Percentiles rank a stretch among this genome's conserved stretches.
These are phyloP conservation scores for Aspergillus bertholletiae DNA, from an alignment of 495 filamentous ascomycete genomes.

Conservation along the genomic window DNA sequence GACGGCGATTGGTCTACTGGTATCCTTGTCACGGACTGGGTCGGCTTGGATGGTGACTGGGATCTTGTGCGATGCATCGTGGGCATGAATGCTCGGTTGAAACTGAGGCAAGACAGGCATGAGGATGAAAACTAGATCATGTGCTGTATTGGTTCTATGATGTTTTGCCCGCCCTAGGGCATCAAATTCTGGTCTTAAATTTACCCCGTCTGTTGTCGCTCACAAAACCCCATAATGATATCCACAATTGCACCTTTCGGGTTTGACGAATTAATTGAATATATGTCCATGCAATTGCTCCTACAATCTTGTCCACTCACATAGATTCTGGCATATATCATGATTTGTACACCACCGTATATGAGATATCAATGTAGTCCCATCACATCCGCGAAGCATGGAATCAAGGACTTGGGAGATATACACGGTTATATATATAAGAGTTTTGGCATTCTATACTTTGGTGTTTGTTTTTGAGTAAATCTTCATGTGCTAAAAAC, in stretches of 20 bases:
- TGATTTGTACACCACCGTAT: too few species aligned
- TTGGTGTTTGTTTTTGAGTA: slow-evolving; percentile 2
- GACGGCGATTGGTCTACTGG: slow-evolving; percentile 81
- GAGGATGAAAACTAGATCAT: too few species aligned
- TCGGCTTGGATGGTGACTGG: slow-evolving; percentile 88
- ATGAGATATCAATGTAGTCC: not conserved
- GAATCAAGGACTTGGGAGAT: not conserved
- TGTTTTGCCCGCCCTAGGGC: too few species aligned
- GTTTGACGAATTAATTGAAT: too few species aligned
- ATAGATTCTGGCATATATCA: too few species aligned
- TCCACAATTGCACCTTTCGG: too few species aligned
- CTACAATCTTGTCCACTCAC: too few species aligned
- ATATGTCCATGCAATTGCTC: too few species aligned
- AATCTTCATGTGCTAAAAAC: slow-evolving; percentile 17
- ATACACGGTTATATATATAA: not conserved
- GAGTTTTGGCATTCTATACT: slow-evolving; percentile 6
- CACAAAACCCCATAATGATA: too few species aligned
- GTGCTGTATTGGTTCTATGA: too few species aligned
- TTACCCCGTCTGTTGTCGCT: too few species aligned
- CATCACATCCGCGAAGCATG: not conserved
- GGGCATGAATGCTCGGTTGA: slow-evolving; percentile 81
- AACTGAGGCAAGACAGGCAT: slow-evolving; percentile 41
- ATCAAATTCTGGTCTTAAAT: too few species aligned
- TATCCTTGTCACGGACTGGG: slow-evolving; percentile 90
- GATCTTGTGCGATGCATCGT: slow-evolving; percentile 86